These are phyloP conservation scores for Euryodendron excelsum DNA, from an alignment of 148 eudicot genomes.

Conservation along the genomic window DNA sequence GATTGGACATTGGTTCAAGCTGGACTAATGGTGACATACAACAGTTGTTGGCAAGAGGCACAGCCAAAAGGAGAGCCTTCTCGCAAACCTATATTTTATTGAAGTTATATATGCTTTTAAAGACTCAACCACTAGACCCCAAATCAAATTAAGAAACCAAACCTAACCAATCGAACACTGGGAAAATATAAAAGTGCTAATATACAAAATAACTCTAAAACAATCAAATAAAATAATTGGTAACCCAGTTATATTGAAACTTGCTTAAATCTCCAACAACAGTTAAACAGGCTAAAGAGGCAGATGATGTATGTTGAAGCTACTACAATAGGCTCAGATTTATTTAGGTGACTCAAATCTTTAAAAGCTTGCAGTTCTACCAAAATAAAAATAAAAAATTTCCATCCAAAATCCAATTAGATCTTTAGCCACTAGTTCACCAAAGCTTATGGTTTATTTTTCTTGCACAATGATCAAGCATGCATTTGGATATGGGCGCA, in stretches of 20 bases:
- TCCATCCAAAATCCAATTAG: background rate
- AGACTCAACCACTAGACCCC: background rate
- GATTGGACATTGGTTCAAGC: background rate
- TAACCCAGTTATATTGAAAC: background rate
- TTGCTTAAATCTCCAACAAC: background rate
- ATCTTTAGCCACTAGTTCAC: background rate
- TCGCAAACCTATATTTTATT: background rate
- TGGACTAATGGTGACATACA: background rate
- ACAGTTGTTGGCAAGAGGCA: background rate
- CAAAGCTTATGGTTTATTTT: background rate
- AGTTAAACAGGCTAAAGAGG: background rate
- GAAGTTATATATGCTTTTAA: background rate
- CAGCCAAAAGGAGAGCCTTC: background rate
- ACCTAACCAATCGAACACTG: background rate
- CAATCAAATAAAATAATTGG: background rate
- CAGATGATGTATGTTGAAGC: conserved; percentile 1
- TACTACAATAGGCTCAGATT: background rate
- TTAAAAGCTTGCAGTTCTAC: background rate
- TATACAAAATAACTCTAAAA: background rate
- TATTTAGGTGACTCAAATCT: background rate
- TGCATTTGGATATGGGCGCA: background rate
- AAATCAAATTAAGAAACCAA: background rate
- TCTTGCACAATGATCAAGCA: conserved; percentile 2
- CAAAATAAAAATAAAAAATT: background rate
- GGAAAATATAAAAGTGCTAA: background rate